Conservation (phyloP, 1,139 yeast genomes). For the Yamadazyma spencermartinsiae region DNA sequence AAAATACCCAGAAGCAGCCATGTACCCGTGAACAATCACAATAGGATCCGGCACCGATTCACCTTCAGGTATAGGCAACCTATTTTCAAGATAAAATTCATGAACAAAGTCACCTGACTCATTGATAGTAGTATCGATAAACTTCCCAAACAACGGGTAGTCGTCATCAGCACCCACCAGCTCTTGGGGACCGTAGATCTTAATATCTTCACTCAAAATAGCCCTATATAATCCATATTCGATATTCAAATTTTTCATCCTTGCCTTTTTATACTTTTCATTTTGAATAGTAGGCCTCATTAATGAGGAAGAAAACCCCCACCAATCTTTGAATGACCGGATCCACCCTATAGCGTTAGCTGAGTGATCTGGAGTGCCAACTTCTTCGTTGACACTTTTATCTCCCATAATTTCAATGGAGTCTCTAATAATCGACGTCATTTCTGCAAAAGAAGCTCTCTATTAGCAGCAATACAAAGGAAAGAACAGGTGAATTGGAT, state of each 20-base stretch:
- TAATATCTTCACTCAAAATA: slow-evolving; percentile 33
- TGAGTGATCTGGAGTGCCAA: neutral
- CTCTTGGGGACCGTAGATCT: slow-evolving; percentile 21
- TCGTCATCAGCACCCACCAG: slow-evolving; percentile 9
- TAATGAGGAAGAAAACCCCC: slow-evolving; percentile 31
- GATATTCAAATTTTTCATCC: slow-evolving; percentile 25
- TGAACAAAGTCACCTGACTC: slow-evolving; percentile 32
- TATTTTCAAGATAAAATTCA: slow-evolving; percentile 37
- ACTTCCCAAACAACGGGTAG: slow-evolving; percentile 19
- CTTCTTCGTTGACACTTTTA: slow-evolving; percentile 2
- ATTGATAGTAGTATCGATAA: slow-evolving; percentile 34
- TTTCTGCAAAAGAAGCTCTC: neutral
- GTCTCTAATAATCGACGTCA: slow-evolving; percentile 15
- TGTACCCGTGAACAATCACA: slow-evolving; percentile 45
- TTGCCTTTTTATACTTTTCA: slow-evolving; percentile 21
- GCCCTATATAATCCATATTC: slow-evolving; percentile 40
- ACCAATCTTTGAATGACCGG: slow-evolving; percentile 42
- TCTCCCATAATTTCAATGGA: slow-evolving; percentile 20
- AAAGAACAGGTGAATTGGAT: neutral
- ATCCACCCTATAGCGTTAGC: slow-evolving; percentile 19
- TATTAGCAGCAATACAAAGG: neutral
- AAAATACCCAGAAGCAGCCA: slow-evolving; percentile 50
- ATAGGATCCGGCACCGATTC: slow-evolving; percentile 14
- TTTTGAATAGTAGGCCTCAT: slow-evolving; percentile 19
- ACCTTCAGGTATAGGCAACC: slow-evolving; percentile 16